Evolutionary conservation across 1,284 basidiomycete species (phyloP).

Genomic region (Rhodotorula sp.): DNA sequence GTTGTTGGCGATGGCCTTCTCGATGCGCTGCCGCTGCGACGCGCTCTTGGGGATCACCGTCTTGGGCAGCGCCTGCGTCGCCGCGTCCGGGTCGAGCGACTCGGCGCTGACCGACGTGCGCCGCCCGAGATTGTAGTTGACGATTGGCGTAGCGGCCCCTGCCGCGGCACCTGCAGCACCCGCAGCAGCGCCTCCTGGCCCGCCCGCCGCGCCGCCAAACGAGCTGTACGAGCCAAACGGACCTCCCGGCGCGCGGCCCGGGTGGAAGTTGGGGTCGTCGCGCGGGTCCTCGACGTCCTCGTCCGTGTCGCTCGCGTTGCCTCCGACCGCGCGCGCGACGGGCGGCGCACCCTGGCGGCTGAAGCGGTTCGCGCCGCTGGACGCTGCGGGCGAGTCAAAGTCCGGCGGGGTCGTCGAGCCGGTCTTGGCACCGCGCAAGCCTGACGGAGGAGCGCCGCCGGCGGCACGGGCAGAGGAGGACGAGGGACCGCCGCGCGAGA

Average conservation of each 20-base stretch:
- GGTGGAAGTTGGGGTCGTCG: conserved; percentile 40
- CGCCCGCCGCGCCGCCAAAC: background rate
- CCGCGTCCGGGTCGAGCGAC: conserved; percentile 70
- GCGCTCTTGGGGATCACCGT: conserved; percentile 73
- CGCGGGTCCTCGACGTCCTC: conserved; percentile 42
- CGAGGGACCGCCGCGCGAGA: conserved; percentile 2
- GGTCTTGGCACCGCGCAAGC: background rate
- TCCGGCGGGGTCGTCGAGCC: conserved; percentile 23
- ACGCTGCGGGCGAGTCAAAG: background rate
- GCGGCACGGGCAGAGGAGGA: background rate
- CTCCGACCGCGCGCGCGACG: background rate
- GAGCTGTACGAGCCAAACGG: conserved; percentile 5
- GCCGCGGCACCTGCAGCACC: background rate
- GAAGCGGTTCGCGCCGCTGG: background rate
- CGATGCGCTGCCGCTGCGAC: conserved; percentile 84
- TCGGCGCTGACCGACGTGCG: conserved; percentile 97
- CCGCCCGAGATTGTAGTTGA: conserved; percentile 61
- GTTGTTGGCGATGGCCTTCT: conserved; percentile 80
- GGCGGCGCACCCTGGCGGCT: conserved; percentile 5
- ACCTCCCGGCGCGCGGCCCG: conserved; percentile 4
- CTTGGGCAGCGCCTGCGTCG: conserved; percentile 57
- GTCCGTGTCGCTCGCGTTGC: conserved; percentile 14
- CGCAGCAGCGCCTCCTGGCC: background rate
- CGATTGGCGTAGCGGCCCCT: background rate
- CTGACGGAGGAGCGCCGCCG: background rate